A percentile compares a stretch with the other conserved stretches of the same genome.
Conservation (phyloP, 2,329 filamentous ascomycete genomes). For the Neofusicoccum parvum region DNA sequence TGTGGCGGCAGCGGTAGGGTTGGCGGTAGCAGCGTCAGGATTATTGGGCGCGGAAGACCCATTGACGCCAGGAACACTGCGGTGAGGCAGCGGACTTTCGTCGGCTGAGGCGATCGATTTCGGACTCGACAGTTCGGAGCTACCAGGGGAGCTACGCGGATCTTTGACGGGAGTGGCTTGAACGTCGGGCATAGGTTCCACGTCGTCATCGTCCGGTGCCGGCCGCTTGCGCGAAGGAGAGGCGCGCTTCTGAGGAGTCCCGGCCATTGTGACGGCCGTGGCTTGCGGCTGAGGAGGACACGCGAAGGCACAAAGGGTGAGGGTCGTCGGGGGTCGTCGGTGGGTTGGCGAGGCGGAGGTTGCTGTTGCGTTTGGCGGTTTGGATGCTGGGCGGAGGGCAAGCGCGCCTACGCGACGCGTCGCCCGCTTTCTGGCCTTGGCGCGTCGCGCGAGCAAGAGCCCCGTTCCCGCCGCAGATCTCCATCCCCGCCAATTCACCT, state of each 20-base stretch:
- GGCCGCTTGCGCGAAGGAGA: slow-evolving; percentile 36
- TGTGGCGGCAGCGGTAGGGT: neutral
- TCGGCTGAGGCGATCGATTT: slow-evolving; percentile 34
- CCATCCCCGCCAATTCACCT: slow-evolving; percentile 2
- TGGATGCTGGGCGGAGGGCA: neutral
- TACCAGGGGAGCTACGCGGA: slow-evolving; percentile 29
- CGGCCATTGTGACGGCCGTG: slow-evolving; percentile 31
- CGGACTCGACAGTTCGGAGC: slow-evolving; percentile 35
- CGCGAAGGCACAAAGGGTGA: neutral
- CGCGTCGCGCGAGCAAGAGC: neutral
- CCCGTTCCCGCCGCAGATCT: slow-evolving; percentile 1
- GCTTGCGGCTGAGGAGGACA: neutral
- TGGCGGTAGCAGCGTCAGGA: slow-evolving; percentile 21
- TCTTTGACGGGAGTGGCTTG: slow-evolving; percentile 28
- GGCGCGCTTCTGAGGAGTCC: slow-evolving; percentile 22
- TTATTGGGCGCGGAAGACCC: slow-evolving; percentile 26
- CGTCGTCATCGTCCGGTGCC: slow-evolving; percentile 33
- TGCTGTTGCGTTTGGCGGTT: neutral
- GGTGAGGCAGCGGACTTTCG: slow-evolving; percentile 24
- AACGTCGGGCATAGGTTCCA: slow-evolving; percentile 23
- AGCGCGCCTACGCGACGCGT: slow-evolving; percentile 14
- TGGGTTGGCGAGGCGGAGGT: neutral
- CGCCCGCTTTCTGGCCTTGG: neutral
- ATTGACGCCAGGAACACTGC: slow-evolving; percentile 9
- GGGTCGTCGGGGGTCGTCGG: neutral